A percentile compares a stretch with the other conserved stretches of the same genome.
Conservation (phyloP, 192 early-diverging fungal species). For the Podila minutissima region DNA sequence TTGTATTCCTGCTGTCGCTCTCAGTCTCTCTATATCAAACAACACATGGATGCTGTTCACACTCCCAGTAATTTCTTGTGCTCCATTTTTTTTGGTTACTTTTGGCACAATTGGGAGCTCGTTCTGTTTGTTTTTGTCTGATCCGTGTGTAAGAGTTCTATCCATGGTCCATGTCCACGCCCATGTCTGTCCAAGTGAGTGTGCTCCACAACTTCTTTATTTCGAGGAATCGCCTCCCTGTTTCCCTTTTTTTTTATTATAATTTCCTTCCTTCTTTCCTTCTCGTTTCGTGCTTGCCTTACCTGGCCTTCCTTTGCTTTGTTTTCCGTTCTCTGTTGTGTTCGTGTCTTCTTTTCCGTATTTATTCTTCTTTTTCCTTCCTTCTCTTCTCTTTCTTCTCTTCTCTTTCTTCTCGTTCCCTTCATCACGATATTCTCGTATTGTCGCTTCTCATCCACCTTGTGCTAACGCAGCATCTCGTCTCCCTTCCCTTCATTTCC, state of each 20-base stretch:
- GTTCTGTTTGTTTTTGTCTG: neutral
- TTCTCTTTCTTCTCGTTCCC: neutral
- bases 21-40: neutral
- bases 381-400: neutral
- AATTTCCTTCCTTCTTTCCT: neutral
- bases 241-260: too few relatives aligned
- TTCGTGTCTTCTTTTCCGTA: neutral
- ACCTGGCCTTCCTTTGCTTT: neutral
- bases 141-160: neutral
- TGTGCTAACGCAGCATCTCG: constrained; percentile 1
- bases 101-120: neutral
- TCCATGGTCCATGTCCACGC: neutral
- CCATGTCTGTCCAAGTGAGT: neutral
- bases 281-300: neutral
- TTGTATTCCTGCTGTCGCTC: neutral
- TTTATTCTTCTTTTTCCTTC: neutral
- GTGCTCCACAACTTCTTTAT: neutral
- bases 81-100: neutral
- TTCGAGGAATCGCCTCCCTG: too few relatives aligned
- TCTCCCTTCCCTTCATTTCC: neutral
- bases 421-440: neutral
- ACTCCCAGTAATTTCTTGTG: too few relatives aligned
- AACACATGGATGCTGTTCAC: too few relatives aligned
- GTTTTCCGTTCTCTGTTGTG: neutral
- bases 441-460: neutral